Conservation (phyloP, 2,329 filamentous ascomycete genomes). For the Fusarium stilboides region DNA sequence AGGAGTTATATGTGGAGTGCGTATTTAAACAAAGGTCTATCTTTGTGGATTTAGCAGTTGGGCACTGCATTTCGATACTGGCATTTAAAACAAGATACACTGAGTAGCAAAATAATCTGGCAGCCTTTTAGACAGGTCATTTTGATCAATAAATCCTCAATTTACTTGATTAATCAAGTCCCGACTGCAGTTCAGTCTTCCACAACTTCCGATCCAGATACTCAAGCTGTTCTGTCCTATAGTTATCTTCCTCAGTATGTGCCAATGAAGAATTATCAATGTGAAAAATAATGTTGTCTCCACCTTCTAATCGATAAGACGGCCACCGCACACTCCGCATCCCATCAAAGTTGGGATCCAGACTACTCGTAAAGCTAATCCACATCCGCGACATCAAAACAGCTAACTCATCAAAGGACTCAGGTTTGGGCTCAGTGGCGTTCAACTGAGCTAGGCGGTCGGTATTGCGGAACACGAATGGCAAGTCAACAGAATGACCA, state of each 20-base stretch:
- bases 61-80: no score
- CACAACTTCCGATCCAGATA: conserved; percentile 37
- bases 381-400: conserved; percentile 30
- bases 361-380: conserved; percentile 25
- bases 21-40: no score
- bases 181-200: conserved; percentile 15
- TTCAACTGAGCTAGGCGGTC: conserved; percentile 14
- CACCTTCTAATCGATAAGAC: not conserved
- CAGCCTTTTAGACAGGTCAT: no score
- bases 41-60: no score
- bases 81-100: no score
- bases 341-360: conserved; percentile 29
- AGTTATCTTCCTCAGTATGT: conserved; percentile 21
- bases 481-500: conserved; percentile 25
- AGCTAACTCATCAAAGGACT: conserved; percentile 16
- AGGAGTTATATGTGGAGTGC: no score
- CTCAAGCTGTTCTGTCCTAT: conserved; percentile 32
- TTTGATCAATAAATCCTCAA: no score
- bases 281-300: conserved; percentile 26
- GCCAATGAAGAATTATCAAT: conserved; percentile 21
- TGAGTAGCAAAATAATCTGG: no score
- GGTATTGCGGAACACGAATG: conserved; percentile 29
- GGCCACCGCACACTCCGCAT: conserved; percentile 21
- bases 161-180: not conserved
- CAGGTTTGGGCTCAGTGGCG: conserved; percentile 7